Evolutionary conservation across 768 basidiomycete species (phyloP).

Genomic region (Termitomyces sp.): DNA sequence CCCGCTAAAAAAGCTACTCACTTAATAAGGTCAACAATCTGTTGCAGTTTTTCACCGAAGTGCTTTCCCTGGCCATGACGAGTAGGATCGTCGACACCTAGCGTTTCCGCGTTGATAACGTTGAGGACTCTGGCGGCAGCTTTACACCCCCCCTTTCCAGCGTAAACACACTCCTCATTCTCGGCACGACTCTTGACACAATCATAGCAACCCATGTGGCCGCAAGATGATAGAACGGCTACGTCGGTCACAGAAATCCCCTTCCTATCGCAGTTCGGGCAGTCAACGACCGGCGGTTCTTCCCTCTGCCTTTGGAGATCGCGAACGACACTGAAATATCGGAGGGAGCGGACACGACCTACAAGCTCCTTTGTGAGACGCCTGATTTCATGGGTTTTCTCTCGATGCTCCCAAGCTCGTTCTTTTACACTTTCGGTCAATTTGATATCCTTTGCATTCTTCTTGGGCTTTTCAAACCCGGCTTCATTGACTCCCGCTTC

Average conservation of each 20-base stretch:
- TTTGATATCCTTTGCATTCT: constrained; percentile 50
- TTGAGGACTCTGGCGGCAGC: constrained; percentile 79
- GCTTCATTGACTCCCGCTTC: constrained; percentile 40
- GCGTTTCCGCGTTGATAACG: constrained; percentile 71
- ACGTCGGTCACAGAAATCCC: constrained; percentile 59
- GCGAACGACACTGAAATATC: constrained; percentile 89
- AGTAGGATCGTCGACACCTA: constrained; percentile 74
- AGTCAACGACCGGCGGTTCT: constrained; percentile 49
- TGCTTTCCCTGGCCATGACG: constrained; percentile 71
- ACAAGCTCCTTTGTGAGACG: constrained; percentile 83
- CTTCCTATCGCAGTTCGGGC: constrained; percentile 54
- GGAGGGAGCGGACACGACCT: constrained; percentile 82
- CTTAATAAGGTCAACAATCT: constrained; percentile 72
- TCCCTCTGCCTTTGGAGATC: constrained; percentile 78
- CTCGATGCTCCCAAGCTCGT: constrained; percentile 74
- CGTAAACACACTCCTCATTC: constrained; percentile 77
- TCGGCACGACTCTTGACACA: constrained; percentile 73
- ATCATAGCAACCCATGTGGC: constrained; percentile 76
- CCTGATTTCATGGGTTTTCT: constrained; percentile 82
- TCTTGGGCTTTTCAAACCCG: constrained; percentile 38
- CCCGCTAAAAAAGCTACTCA: constrained; percentile 24
- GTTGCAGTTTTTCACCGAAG: constrained; percentile 79
- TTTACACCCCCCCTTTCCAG: constrained; percentile 61
- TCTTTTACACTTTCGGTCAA: constrained; percentile 54
- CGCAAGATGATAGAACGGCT: constrained; percentile 87